Percentiles rank a stretch among this genome's conserved stretches.
Conservation (phyloP, 495 filamentous ascomycete species). For the Podospora fimiseda region DNA sequence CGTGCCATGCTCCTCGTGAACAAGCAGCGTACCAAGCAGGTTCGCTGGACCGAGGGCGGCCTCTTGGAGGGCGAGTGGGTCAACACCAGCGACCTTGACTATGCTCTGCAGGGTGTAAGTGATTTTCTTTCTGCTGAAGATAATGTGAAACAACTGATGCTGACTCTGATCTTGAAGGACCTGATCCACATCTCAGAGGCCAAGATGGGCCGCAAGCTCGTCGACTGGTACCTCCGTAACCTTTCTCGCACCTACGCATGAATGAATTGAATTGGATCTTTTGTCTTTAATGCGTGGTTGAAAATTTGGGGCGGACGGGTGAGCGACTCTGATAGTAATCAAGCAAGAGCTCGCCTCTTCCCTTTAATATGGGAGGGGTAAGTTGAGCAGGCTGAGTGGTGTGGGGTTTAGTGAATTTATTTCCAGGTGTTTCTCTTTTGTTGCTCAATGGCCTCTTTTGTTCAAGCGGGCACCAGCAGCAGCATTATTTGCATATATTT, state of each 20-base stretch:
- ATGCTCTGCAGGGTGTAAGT: constrained; percentile 86
- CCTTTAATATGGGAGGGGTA: background rate
- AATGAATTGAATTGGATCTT: too few relatives aligned
- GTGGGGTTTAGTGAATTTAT: too few relatives aligned
- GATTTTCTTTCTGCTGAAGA: background rate
- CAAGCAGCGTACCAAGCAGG: constrained; percentile 96
- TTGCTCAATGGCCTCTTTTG: too few relatives aligned
- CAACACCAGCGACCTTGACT: constrained; percentile 88
- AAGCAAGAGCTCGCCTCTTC: too few relatives aligned
- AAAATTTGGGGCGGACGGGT: background rate
- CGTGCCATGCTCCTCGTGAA: constrained; percentile 87
- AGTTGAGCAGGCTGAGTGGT: too few relatives aligned
- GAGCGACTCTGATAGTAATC: too few relatives aligned
- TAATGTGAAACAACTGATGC: constrained; percentile 6
- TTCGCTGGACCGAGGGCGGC: constrained; percentile 85
- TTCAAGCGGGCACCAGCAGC: background rate
- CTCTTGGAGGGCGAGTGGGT: constrained; percentile 88
- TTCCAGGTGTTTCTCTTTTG: too few relatives aligned
- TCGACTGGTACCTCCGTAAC: constrained; percentile 98
- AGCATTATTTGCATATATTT: background rate
- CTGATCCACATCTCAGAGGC: constrained; percentile 97
- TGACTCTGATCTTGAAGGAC: constrained; percentile 49
- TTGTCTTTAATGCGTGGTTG: too few relatives aligned
- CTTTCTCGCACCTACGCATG: constrained; percentile 76
- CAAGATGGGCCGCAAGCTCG: constrained; percentile 91